These are phyloP conservation scores for Mycena indigotica DNA, from an alignment of 768 basidiomycete species.

Conservation along the genomic window DNA sequence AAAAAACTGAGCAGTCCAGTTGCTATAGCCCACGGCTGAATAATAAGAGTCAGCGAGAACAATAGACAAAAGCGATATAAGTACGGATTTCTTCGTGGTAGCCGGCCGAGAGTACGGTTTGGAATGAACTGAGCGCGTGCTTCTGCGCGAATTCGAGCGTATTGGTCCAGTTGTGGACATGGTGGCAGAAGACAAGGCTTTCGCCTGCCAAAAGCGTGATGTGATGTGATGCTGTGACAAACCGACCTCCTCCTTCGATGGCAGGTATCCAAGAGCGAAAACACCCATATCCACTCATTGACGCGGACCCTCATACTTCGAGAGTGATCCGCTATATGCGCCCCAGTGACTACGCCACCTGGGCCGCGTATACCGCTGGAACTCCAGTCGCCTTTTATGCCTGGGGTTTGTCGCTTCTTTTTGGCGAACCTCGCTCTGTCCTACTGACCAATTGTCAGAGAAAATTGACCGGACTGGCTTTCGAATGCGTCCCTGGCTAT, in stretches of 20 bases:
- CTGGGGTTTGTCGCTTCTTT: slow-evolving; percentile 86
- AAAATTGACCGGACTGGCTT: slow-evolving; percentile 49
- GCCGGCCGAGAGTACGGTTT: slow-evolving; percentile 57
- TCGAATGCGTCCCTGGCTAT: slow-evolving; percentile 40
- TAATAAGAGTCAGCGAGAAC: slow-evolving; percentile 15
- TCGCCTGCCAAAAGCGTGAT: slow-evolving; percentile 1
- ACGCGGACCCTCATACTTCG: slow-evolving; percentile 85
- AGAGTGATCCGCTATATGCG: slow-evolving; percentile 91
- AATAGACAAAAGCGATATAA: slow-evolving; percentile 20
- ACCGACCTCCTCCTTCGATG: background rate
- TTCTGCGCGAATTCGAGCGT: slow-evolving; percentile 47
- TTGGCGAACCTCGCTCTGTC: slow-evolving; percentile 4
- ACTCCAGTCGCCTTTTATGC: slow-evolving; percentile 80
- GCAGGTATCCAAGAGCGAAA: slow-evolving; percentile 52
- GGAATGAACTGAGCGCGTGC: slow-evolving; percentile 39
- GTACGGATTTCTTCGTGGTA: slow-evolving; percentile 51
- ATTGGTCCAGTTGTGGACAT: slow-evolving; percentile 54
- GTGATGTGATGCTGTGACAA: background rate
- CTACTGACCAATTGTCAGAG: slow-evolving; percentile 35
- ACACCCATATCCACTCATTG: slow-evolving; percentile 88
- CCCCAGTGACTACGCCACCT: slow-evolving; percentile 81
- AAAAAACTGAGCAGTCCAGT: slow-evolving; percentile 49
- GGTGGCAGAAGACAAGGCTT: slow-evolving; percentile 15
- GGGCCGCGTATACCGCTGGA: slow-evolving; percentile 79
- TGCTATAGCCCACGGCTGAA: slow-evolving; percentile 54